These are phyloP conservation scores for Xylariaceae sp. DNA, from an alignment of 2,329 filamentous ascomycete species.

Conservation along the genomic window DNA sequence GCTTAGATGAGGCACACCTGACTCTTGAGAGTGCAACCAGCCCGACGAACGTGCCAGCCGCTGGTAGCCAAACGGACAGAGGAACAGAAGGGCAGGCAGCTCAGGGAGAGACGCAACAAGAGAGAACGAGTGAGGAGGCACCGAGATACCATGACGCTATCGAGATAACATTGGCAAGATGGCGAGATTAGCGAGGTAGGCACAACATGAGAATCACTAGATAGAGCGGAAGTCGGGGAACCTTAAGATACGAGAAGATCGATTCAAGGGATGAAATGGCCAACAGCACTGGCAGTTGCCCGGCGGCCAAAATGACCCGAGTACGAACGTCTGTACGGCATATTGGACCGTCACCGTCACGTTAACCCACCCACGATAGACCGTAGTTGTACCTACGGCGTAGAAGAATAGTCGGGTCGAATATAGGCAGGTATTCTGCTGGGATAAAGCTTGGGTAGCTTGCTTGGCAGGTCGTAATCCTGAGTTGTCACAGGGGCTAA, in stretches of 20 bases:
- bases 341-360: no score
- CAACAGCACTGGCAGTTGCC: neutral
- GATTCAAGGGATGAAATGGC: slow-evolving; percentile 1
- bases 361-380: no score
- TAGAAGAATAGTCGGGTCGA: no score
- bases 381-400: no score
- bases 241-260: neutral
- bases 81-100: neutral
- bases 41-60: neutral
- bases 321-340: no score
- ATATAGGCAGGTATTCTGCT: no score
- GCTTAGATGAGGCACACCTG: neutral
- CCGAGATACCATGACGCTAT: slow-evolving; percentile 4
- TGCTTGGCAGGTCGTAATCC: neutral
- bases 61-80: neutral
- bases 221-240: neutral
- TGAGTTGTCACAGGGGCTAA: no score
- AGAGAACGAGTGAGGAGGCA: neutral
- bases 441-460: neutral
- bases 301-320: no score
- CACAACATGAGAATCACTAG: neutral
- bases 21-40: neutral
- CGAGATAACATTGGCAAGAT: neutral
- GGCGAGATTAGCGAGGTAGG: neutral
- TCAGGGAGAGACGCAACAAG: neutral